These are phyloP conservation scores for Coemansia sp. DNA, from an alignment of 192 early-diverging fungal genomes.

Conservation along the genomic window DNA sequence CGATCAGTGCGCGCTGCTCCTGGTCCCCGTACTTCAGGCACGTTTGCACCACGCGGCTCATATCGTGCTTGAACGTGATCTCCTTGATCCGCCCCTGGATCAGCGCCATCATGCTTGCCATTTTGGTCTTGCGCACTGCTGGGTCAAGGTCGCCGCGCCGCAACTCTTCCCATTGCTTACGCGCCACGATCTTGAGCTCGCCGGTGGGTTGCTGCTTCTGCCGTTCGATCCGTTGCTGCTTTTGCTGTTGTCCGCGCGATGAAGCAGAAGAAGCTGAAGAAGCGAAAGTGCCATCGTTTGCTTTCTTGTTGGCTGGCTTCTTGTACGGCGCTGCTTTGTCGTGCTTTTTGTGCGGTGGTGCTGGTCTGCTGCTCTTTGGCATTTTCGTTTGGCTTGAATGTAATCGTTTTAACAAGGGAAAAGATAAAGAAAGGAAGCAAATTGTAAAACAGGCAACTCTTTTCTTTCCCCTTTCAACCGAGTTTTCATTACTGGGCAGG, in stretches of 20 bases:
- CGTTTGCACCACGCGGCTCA: slow-evolving; percentile 88
- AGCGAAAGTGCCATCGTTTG: too few relatives aligned
- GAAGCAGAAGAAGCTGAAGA: neutral
- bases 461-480: too few relatives aligned
- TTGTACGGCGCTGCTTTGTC: neutral
- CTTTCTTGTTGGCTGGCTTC: neutral
- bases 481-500: too few relatives aligned
- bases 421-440: neutral
- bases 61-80: slow-evolving; percentile 94
- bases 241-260: slow-evolving; percentile 1
- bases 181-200: slow-evolving; percentile 71
- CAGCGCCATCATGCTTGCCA: slow-evolving; percentile 82
- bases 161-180: slow-evolving; percentile 86
- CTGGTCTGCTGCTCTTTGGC: neutral
- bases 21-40: slow-evolving; percentile 86
- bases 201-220: slow-evolving; percentile 58
- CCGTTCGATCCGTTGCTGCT: slow-evolving; percentile 19
- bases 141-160: slow-evolving; percentile 71
- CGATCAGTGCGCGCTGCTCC: slow-evolving; percentile 76
- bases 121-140: slow-evolving; percentile 63
- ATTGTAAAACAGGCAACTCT: too few relatives aligned
- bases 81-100: slow-evolving; percentile 82
- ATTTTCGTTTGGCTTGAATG: neutral
- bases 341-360: neutral
- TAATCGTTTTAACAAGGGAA: neutral